phyloP scores from a whole-genome alignment of 2,329 filamentous ascomycete genomes.

The Penicillium sp. region DNA sequence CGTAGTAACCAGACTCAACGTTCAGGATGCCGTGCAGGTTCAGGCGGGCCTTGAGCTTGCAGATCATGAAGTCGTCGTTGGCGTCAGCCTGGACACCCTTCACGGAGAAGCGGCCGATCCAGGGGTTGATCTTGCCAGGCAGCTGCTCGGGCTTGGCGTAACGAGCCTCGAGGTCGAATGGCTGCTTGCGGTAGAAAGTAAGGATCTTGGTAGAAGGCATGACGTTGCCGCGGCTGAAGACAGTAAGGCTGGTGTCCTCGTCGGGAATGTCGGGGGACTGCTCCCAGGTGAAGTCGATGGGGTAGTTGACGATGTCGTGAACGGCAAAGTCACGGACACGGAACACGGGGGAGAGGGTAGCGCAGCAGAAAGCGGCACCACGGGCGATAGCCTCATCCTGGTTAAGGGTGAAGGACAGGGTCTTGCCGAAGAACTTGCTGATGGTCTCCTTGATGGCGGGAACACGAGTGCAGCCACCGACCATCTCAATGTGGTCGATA shows the following conservation, averaged over 20 bases:
- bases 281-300: constrained; percentile 98
- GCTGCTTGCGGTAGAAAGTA: constrained; percentile 97
- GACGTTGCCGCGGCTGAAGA: constrained; percentile 96
- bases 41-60: constrained; percentile 96
- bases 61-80: constrained; percentile 99
- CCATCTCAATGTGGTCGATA: constrained; percentile 89
- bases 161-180: constrained; percentile 92
- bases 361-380: constrained; percentile 95
- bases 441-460: constrained; percentile 89
- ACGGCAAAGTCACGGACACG: constrained; percentile 97
- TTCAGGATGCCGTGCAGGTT: constrained; percentile 97
- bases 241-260: constrained; percentile 93
- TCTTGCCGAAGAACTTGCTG: constrained; percentile 87
- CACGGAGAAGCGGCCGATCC: constrained; percentile 97
- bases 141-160: constrained; percentile 86
- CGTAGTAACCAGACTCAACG: constrained; percentile 95
- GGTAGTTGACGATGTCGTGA: constrained; percentile 97
- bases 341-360: constrained; percentile 96
- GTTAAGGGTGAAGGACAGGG: constrained; percentile 93
- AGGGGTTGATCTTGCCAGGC: constrained; percentile 86
- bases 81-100: constrained; percentile 94
- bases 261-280: constrained; percentile 98
- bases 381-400: constrained; percentile 96
- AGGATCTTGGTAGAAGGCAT: constrained; percentile 99
- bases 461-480: constrained; percentile 92